Base-by-base conservation (phyloP, 441 rosid species). In the Dalechampia spathulata region DNA sequence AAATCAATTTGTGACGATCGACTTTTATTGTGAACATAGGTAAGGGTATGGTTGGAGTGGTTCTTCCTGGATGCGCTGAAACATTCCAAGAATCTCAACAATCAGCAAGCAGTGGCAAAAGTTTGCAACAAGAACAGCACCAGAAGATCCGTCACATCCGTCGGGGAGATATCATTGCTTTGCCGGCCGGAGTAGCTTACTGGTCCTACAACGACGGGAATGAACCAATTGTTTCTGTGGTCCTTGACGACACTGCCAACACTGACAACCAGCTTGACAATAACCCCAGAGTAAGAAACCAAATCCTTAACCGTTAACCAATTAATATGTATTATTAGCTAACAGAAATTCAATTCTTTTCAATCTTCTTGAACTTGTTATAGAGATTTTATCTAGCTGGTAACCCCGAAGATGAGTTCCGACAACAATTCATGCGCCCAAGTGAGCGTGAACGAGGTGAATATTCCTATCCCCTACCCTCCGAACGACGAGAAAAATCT, bases 1-100 rank as follows among this genome's bases (percentile, higher is more conserved):
- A 14, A 32, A 30, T 2, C 2, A 3, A 3, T 60, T 20, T n/a
- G n/a, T n/a, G n/a, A n/a, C n/a, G 11, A 30, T 30, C 8, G 34
- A 4, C 8, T 30, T 4, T 3, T 30, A 30, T 30, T 26, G 0
- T 9, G 13, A 17, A 8, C 19, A 12, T 70, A 83, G 96, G 95
- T 23, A 60, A 22, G 41, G 91, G 95, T 27, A 22, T 79, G 19
- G 36, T 58, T 4, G 89, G 89, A 17, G 53, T 57, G 10, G 57
- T 77, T 25, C 45, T 82, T 25, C 75, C 95, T 6, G 95, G 91
- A 25, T 91, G 89, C 47, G 83, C 96, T 1, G 89, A 77, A 67
- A 86, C 95, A 16, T 84, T 45, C 80, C 84, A 81, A 71, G 81
- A 82, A 39, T 75, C 90, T 5, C 83, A 79, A 62, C 65, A 73